phyloP scores from a whole-genome alignment of 345 rosid species.

The Abelmoschus esculentus region DNA sequence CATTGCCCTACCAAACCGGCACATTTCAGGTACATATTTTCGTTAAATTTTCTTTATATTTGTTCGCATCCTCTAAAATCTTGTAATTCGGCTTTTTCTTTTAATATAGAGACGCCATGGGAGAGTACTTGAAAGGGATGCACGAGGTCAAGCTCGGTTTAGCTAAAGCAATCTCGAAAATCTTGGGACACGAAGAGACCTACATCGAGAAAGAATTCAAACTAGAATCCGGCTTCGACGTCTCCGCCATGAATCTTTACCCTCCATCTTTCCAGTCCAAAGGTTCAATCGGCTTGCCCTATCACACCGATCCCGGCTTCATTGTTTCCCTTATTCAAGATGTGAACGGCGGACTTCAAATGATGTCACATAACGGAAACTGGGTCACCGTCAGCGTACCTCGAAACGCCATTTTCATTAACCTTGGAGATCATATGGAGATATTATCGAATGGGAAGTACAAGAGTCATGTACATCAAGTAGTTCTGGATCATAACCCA shows the following conservation, averaged over 20 bases:
- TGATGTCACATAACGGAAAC: not conserved
- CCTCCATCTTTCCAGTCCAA: not conserved
- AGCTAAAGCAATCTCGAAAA: not conserved
- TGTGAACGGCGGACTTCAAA: not conserved
- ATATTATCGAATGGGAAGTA: not conserved
- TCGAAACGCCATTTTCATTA: not conserved
- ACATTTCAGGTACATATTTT: constrained; percentile 8
- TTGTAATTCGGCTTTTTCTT: too few relatives aligned
- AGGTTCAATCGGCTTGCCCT: not conserved
- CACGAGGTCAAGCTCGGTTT: not conserved
- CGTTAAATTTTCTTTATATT: not conserved
- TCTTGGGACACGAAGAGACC: not conserved
- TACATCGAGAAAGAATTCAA: not conserved
- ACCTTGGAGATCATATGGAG: not conserved
- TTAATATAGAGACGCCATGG: not conserved
- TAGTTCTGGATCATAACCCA: not conserved
- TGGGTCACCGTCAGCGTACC: not conserved
- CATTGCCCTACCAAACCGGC: constrained; percentile 22
- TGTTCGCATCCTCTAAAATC: too few relatives aligned
- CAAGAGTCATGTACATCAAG: not conserved
- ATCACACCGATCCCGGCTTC: not conserved
- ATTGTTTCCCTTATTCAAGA: not conserved
- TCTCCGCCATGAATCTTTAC: not conserved
- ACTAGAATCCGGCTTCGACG: not conserved
- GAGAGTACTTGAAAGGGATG: not conserved